Percentiles rank a stretch among this genome's conserved stretches.
These are phyloP conservation scores for Fusarium metavorans DNA, from an alignment of 2,329 filamentous ascomycete genomes.

Conservation along the genomic window DNA sequence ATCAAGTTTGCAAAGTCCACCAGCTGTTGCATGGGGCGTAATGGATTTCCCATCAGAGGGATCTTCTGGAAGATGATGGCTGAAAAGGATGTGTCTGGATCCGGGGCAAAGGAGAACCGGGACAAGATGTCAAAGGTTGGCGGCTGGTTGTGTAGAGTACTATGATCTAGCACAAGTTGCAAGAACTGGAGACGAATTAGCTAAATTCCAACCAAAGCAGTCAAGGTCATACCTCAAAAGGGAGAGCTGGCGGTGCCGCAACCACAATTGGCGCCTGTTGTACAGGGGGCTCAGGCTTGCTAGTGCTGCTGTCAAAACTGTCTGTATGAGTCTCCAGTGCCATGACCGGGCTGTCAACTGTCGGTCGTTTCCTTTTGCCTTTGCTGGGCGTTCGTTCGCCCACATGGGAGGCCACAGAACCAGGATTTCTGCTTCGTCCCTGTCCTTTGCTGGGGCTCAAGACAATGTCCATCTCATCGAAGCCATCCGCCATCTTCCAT, in stretches of 20 bases:
- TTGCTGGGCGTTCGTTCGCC: slow-evolving; percentile 72
- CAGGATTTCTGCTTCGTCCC: slow-evolving; percentile 54
- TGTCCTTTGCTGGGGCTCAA: slow-evolving; percentile 66
- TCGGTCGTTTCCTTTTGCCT: slow-evolving; percentile 76
- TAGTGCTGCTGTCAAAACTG: slow-evolving; percentile 54
- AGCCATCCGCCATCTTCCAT: slow-evolving; percentile 77
- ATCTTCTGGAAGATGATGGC: slow-evolving; percentile 76
- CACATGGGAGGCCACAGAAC: slow-evolving; percentile 58
- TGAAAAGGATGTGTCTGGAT: slow-evolving; percentile 71
- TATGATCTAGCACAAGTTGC: slow-evolving; percentile 74
- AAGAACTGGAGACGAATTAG: slow-evolving; percentile 61
- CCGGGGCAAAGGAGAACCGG: slow-evolving; percentile 73
- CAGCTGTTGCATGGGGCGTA: slow-evolving; percentile 66
- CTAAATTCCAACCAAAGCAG: neutral
- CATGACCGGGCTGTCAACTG: slow-evolving; percentile 74
- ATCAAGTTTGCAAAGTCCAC: slow-evolving; percentile 74
- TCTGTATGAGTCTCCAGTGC: slow-evolving; percentile 66
- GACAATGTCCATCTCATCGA: slow-evolving; percentile 74
- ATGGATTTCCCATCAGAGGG: slow-evolving; percentile 65
- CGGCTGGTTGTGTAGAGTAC: slow-evolving; percentile 64
- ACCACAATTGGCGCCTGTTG: slow-evolving; percentile 37
- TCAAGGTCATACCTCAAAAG: slow-evolving; percentile 58
- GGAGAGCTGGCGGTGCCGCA: slow-evolving; percentile 48
- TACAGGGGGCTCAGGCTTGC: slow-evolving; percentile 32
- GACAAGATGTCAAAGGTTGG: slow-evolving; percentile 77